Base-by-base conservation (phyloP, 352 stramenopile genomes). In the Globisporangium nodosum region DNA sequence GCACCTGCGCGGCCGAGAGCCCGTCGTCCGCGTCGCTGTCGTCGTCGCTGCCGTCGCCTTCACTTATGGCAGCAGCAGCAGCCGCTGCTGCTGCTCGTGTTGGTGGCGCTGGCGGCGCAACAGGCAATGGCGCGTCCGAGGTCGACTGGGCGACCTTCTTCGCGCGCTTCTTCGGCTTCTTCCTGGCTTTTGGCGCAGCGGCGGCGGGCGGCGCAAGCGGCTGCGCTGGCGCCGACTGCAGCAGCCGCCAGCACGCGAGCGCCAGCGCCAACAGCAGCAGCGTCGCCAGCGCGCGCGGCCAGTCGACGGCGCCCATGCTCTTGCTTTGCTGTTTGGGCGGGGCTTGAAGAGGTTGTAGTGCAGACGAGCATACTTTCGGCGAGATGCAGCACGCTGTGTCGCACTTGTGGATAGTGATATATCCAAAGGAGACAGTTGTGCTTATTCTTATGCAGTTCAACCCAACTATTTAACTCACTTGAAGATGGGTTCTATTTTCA, bases 1-100 rank as follows among this genome's bases (percentile, higher is more conserved):
- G 52, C 39, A 90, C 63, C 70, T 93, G 64, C n/a, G 66, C 67
- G n/a, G 76, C 83, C 18, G 68, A 73, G 7, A 78, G 74, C 7
- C 75, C 77, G 39, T 84, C 77, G 53, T 91, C 79, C 39, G 85
- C 74, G 63, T 77, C 74, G 48, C 64, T 69, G 30, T 66, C 65
- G 21, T 87, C 74, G 16, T 74, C 65, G 51, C 66, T 45, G 7
- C 52, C 57, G 24, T 66, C 65, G 20, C 87, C 74, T 11, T 73
- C 65, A 45, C 65, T 52, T 11, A 46, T 20, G 30, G 56, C 24
- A 16, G 6, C 30, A 8, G 27, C 5, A 33, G 1, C 21, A 39
- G 5, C 21, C 54, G 47, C 58, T 49, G 55, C 18, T 63, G 39
- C 30, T 37, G 33, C 42, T 52, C 48, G 6, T 1, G 18, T 53